Evolutionary conservation across 1,284 basidiomycete species (phyloP), one percentile per base, ranked within the genome.

Genomic region (Cryptococcus sp.): DNA sequence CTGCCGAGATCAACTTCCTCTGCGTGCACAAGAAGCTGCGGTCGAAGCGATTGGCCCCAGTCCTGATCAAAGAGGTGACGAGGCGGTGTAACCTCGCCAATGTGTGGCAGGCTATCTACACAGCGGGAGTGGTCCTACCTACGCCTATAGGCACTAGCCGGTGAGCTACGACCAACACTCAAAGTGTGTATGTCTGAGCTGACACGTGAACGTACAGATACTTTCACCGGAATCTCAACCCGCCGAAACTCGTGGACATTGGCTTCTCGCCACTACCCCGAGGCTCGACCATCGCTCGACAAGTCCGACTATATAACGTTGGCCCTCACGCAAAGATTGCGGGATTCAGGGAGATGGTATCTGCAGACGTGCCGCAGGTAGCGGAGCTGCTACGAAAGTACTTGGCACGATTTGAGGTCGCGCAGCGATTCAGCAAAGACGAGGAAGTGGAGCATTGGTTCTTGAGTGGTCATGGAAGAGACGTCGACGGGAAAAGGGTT

Each of bases 11-110:
- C 81, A 99, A 99, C 79, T 99, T 94, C 79, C 86, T 99, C 51
- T 97, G 93, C 70, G 88, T 98, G 3, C 95, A 98, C 84, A 99
- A 99, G 81, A 97, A 97, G 78, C 81, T 99, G 49, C 88, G 96
- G 15, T 91, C 92, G 5, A 99, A 98, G 77, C 89, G 96, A 39
- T 83, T 99, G 19, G 89, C 96, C 0, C 96, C 96, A 0, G 91
- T 99, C 25, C 84, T 99, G 52, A 99, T 99, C 81, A 97, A 98
- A 78, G 96, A 99, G 78, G 90, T 99, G 27, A 99, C 96, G 0
- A 85, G 96, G 17, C 90, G 91, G 71, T 91, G 91, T 63, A 87
- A 99, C 76, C 82, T 98, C 19, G 85, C 86, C 61, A 90, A 93
- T 50, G 83, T 96, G 52, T 99, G 97, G 82, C 96, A 99, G 79